Conservation (phyloP, 306 rosid genomes). For the Alnus rubra region DNA sequence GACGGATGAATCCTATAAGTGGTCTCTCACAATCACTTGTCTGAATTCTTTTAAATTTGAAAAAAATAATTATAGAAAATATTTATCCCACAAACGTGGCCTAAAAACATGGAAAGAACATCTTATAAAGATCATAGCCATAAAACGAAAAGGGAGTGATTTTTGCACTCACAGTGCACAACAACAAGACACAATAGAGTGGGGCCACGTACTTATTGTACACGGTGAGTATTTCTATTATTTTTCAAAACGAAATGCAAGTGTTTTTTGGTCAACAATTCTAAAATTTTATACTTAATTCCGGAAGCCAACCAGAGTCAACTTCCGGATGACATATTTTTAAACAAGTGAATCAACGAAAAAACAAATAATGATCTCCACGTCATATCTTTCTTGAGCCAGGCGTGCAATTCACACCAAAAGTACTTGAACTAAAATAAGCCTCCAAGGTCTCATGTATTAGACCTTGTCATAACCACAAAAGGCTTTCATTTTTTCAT, state of each 20-base stretch:
- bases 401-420: slow-evolving; percentile 22
- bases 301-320: slow-evolving; percentile 15
- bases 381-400: slow-evolving; percentile 19
- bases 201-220: no score
- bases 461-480: slow-evolving; percentile 7
- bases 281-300: background rate
- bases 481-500: no score
- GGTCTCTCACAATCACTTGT: no score
- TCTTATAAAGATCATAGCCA: no score
- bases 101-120: background rate
- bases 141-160: no score
- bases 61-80: no score
- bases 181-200: no score
- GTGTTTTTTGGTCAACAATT: background rate
- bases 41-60: no score
- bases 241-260: background rate
- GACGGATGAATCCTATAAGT: no score
- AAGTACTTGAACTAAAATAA: background rate
- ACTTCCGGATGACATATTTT: slow-evolving; percentile 10
- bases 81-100: background rate
- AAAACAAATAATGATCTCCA: background rate
- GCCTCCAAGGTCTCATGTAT: background rate
- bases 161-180: no score
- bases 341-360: background rate
- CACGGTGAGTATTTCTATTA: no score